These are phyloP conservation scores for Aegilops longissima DNA, from an alignment of 176 grass and related monocot species.

Conservation along the genomic window DNA sequence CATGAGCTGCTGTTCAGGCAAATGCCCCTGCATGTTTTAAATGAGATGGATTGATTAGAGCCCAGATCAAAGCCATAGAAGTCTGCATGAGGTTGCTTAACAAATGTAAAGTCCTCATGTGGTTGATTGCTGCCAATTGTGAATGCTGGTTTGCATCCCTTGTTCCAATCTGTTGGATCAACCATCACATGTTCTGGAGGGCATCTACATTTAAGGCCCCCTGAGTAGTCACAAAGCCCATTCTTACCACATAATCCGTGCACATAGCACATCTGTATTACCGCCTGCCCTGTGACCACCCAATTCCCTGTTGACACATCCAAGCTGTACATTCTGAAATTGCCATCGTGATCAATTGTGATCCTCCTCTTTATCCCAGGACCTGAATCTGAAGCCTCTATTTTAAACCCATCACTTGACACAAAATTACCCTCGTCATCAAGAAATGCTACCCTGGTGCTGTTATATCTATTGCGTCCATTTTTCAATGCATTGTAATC, in stretches of 20 bases:
- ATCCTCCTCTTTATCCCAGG: slow-evolving; percentile 46
- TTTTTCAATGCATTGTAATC: slow-evolving; percentile 5
- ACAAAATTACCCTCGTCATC: slow-evolving; percentile 46
- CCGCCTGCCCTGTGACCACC: slow-evolving; percentile 44
- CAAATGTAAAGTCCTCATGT: slow-evolving; percentile 35
- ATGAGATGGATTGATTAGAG: slow-evolving; percentile 22
- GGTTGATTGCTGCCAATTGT: slow-evolving; percentile 16
- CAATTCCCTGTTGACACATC: slow-evolving; percentile 43
- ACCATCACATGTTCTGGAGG: slow-evolving; percentile 52
- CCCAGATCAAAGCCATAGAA: slow-evolving; percentile 63
- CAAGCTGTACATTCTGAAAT: slow-evolving; percentile 72
- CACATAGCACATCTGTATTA: slow-evolving; percentile 48
- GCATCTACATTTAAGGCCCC: slow-evolving; percentile 40
- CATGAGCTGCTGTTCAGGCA: slow-evolving; percentile 44
- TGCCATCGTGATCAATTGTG: slow-evolving; percentile 62
- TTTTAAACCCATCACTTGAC: slow-evolving; percentile 50
- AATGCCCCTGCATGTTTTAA: slow-evolving; percentile 32
- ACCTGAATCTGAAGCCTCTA: slow-evolving; percentile 51
- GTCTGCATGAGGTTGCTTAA: slow-evolving; percentile 42
- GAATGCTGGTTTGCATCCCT: slow-evolving; percentile 55
- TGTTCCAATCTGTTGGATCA: slow-evolving; percentile 53
- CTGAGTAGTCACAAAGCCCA: slow-evolving; percentile 52
- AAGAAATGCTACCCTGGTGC: slow-evolving; percentile 43
- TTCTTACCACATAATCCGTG: slow-evolving; percentile 69
- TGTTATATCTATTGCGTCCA: slow-evolving; percentile 51